phyloP scores from a whole-genome alignment of 371 early-diverging fungal species.

The Syncephalis fuscata region DNA sequence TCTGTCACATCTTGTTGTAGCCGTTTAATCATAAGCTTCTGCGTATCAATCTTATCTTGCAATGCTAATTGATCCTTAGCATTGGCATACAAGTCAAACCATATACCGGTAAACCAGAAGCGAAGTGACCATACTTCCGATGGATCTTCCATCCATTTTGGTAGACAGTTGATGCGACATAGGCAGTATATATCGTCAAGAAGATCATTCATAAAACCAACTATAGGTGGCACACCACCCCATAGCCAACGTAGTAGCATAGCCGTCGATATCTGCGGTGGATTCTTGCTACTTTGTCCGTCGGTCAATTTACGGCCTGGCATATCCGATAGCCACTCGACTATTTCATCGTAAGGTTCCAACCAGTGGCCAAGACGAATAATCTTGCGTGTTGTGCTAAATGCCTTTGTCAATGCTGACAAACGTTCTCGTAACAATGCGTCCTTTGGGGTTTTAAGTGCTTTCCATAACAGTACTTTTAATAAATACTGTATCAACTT shows the following conservation, averaged over 20 bases:
- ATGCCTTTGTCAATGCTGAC: slow-evolving; percentile 34
- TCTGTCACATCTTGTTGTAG: not conserved
- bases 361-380: slow-evolving; percentile 44
- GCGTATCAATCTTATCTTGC: not conserved
- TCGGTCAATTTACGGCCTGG: no score
- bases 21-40: slow-evolving; percentile 3
- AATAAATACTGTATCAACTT: slow-evolving; percentile 58
- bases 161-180: slow-evolving; percentile 39
- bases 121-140: slow-evolving; percentile 27
- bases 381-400: slow-evolving; percentile 55
- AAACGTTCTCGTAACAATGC: slow-evolving; percentile 10
- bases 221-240: not conserved
- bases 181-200: slow-evolving; percentile 62
- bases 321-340: no score
- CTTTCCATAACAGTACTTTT: slow-evolving; percentile 36
- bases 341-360: slow-evolving; percentile 18
- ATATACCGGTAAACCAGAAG: slow-evolving; percentile 37
- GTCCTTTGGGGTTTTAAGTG: slow-evolving; percentile 17
- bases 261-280: slow-evolving; percentile 1
- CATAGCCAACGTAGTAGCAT: not conserved
- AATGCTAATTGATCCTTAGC: slow-evolving; percentile 5
- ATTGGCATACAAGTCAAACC: slow-evolving; percentile 24
- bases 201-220: slow-evolving; percentile 42
- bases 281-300: not conserved
- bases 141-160: slow-evolving; percentile 15